Conservation (phyloP, 1,139 yeast genomes). For the Geotrichum restrictum region DNA sequence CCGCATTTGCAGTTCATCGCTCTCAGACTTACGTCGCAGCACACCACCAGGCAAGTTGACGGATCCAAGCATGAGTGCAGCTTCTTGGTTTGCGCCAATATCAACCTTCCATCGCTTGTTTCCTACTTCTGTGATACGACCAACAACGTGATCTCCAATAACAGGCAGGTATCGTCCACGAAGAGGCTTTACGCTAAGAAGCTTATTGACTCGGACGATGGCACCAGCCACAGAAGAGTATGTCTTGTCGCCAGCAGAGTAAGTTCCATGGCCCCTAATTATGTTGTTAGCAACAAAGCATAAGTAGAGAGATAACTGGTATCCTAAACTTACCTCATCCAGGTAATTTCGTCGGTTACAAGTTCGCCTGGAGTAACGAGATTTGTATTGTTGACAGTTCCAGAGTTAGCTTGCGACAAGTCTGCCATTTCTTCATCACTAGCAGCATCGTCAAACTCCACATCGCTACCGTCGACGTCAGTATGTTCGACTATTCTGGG, state of each 20-base stretch:
- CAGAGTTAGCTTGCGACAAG: conserved; percentile 16
- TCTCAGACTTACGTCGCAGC: conserved; percentile 84
- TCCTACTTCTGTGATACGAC: conserved; percentile 91
- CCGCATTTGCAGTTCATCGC: conserved; percentile 96
- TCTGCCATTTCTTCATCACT: conserved; percentile 28
- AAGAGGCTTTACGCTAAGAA: conserved; percentile 80
- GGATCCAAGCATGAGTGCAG: conserved; percentile 86
- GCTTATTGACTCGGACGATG: conserved; percentile 77
- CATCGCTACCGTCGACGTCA: conserved; percentile 21
- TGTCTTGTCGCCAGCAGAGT: conserved; percentile 62
- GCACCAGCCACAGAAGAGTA: conserved; percentile 92
- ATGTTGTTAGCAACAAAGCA: not conserved
- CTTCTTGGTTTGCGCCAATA: conserved; percentile 90
- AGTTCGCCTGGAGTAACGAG: conserved; percentile 95
- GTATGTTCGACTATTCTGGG: conserved; percentile 11
- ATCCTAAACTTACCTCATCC: conserved; percentile 58
- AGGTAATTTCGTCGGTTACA: conserved; percentile 88
- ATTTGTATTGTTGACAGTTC: conserved; percentile 21
- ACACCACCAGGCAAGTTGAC: conserved; percentile 98
- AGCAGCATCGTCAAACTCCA: conserved; percentile 23
- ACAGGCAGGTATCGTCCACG: conserved; percentile 87
- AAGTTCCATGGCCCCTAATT: conserved; percentile 87
- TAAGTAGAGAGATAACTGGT: not conserved
- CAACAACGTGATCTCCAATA: conserved; percentile 94
- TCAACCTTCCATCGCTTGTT: conserved; percentile 95